Percentiles rank a stretch among this genome's conserved stretches.
phyloP scores from a whole-genome alignment of 2,329 filamentous ascomycete genomes.

The Epichloe amarillans region DNA sequence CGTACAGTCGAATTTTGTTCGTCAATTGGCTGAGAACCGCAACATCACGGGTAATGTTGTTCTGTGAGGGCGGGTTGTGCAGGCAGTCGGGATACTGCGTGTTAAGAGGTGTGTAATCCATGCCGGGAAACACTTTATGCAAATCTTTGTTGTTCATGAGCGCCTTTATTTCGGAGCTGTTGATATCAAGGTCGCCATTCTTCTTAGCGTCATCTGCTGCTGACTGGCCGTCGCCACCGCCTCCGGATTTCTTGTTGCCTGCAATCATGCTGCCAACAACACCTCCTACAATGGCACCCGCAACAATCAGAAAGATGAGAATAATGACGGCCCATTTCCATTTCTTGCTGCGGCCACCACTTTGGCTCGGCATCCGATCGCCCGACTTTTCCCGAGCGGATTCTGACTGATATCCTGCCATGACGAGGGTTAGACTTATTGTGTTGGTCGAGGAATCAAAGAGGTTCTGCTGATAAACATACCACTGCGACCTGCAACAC shows the following conservation, averaged over 20 bases:
- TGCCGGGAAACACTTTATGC: constrained; percentile 87
- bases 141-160: constrained; percentile 70
- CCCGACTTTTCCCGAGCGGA: constrained; percentile 8
- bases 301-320: constrained; percentile 48
- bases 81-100: constrained; percentile 81
- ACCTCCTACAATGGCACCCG: constrained; percentile 60
- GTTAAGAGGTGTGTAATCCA: constrained; percentile 90
- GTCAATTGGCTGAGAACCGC: constrained; percentile 84
- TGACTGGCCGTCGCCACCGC: constrained; percentile 22
- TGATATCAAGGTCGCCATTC: constrained; percentile 58
- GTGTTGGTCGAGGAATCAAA: not conserved
- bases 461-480: not conserved
- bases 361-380: constrained; percentile 22
- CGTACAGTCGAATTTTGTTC: constrained; percentile 77
- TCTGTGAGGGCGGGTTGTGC: constrained; percentile 67
- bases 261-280: constrained; percentile 59
- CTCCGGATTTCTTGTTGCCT: constrained; percentile 29
- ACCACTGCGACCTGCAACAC: constrained; percentile 16
- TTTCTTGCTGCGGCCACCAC: constrained; percentile 45
- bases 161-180: constrained; percentile 67
- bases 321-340: constrained; percentile 57
- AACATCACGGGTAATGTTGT: constrained; percentile 85
- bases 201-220: constrained; percentile 44
- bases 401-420: constrained; percentile 1
- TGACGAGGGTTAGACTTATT: not conserved